Percentiles rank a stretch among this genome's conserved stretches.
Evolutionary conservation across 2,329 filamentous ascomycete species (phyloP).

Genomic region (Colletotrichum lini): DNA sequence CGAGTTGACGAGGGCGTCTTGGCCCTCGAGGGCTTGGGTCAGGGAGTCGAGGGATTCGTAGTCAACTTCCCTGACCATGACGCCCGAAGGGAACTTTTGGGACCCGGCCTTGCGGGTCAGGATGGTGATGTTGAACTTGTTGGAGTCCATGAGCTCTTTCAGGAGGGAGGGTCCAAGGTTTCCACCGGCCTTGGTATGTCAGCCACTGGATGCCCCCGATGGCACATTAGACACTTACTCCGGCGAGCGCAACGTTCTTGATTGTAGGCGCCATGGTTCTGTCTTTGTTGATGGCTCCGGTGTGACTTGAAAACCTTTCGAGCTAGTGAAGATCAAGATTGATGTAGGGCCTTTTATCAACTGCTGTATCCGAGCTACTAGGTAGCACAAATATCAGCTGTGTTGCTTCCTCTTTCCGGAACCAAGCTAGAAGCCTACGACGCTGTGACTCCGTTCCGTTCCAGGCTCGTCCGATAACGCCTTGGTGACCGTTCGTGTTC

Average conservation of each 20-base stretch:
- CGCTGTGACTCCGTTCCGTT: conserved; percentile 31
- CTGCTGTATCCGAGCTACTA: not conserved
- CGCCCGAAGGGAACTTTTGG: conserved; percentile 51
- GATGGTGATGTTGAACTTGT: conserved; percentile 63
- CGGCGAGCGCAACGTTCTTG: conserved; percentile 56
- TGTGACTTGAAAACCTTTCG: not conserved
- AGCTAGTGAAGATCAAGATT: not conserved
- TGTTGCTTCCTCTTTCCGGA: not conserved
- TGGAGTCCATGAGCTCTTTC: conserved; percentile 49
- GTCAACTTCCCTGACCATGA: conserved; percentile 63
- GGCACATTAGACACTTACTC: conserved; percentile 45
- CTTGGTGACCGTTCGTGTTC: not conserved
- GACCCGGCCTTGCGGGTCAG: conserved; percentile 65
- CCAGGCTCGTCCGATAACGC: conserved; percentile 29
- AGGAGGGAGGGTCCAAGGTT: conserved; percentile 52
- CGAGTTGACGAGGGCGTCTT: conserved; percentile 68
- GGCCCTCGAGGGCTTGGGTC: conserved; percentile 64
- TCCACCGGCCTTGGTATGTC: conserved; percentile 48
- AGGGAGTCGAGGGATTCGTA: conserved; percentile 65
- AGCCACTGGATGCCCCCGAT: not conserved
- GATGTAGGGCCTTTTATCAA: conserved; percentile 15
- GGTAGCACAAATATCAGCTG: not conserved
- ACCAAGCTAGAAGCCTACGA: conserved; percentile 3
- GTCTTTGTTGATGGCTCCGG: not conserved
- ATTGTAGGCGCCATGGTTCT: conserved; percentile 43